phyloP scores from a whole-genome alignment of 2,329 filamentous ascomycete genomes.

The Aspergillus quadrilineatus region DNA sequence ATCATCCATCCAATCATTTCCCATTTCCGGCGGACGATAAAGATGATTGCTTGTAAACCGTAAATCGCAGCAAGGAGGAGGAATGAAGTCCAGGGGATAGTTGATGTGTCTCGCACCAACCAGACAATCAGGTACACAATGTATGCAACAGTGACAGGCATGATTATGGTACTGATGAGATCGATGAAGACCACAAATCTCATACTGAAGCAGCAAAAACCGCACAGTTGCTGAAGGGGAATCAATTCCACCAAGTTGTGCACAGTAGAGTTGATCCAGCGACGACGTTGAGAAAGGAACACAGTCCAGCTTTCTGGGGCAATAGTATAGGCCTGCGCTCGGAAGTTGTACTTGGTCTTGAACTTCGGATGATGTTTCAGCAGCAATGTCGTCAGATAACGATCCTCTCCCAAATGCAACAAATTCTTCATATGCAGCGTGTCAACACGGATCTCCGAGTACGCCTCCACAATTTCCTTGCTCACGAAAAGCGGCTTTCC shows the following conservation, averaged over 20 bases:
- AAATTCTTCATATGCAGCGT: constrained; percentile 99
- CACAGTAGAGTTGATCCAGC: constrained; percentile 99
- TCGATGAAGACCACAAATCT: constrained; percentile 96
- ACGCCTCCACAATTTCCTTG: constrained; percentile 81
- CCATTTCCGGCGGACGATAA: constrained; percentile 95
- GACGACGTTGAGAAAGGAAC: constrained; percentile 95
- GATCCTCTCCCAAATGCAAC: constrained; percentile 93
- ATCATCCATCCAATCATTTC: constrained; percentile 99
- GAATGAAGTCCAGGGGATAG: constrained; percentile 81
- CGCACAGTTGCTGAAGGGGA: constrained; percentile 87
- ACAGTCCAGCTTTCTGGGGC: constrained; percentile 91
- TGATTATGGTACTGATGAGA: constrained; percentile 84
- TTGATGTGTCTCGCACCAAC: constrained; percentile 59
- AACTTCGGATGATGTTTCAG: constrained; percentile 90
- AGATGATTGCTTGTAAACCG: constrained; percentile 94
- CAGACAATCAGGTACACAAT: constrained; percentile 84
- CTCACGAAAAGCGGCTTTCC: constrained; percentile 97
- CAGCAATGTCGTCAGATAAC: constrained; percentile 90
- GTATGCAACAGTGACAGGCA: constrained; percentile 87
- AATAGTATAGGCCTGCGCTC: constrained; percentile 93
- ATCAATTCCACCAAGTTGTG: constrained; percentile 97
- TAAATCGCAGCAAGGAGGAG: constrained; percentile 93
- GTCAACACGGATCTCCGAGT: constrained; percentile 91
- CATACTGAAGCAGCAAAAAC: constrained; percentile 99
- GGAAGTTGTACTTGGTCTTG: constrained; percentile 97